Evolutionary conservation across 495 filamentous ascomycete genomes (phyloP), one percentile per base, ranked within the genome.

Genomic region (Hypoxylon lenormandii): DNA sequence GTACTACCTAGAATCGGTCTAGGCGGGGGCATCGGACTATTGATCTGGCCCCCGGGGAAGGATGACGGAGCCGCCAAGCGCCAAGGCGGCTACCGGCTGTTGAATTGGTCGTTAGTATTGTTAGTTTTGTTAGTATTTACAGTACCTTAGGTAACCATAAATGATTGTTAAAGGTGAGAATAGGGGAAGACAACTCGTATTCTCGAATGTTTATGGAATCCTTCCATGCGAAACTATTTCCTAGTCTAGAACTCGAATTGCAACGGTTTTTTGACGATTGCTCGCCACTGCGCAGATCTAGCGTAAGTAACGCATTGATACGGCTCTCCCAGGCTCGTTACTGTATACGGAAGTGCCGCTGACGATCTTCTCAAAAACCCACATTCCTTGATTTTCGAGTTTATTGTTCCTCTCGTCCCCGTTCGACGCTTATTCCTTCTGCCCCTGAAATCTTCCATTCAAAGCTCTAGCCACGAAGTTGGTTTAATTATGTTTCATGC

Each of bases 401-500:
- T 69, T 58, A 11, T 43, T 21, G 22, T 64, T 60, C 51, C 49
- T 40, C 46, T 18, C n/a, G 26, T 38, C 40, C 40, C 65, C 19
- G 64, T 64, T 64, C 15, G 59, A 59, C 37, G 22, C 0, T 47
- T 54, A 22, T 61, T 51, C 43, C 33, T 16, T 50, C 43, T 40
- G 30, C 60, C 60, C 66, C 66, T 61, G 46, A 64, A 59, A 63
- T 60, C 38, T 69, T 69, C 36, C 55, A 45, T n/a, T 42, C 30
- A 33, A 26, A 16, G 28, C 36, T 52, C 37, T 19, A 58, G 46
- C 51, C 16, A n/a, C 37, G 54, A 53, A 53, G 16, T 16, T 50
- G n/a, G 47, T 69, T 64, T 59, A 12, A 69, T 69, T 69, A 37
- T 52, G 30, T 53, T 62, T 63, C 30, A 63, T 69, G 66, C 59